Base-by-base conservation (phyloP, 306 rosid genomes). In the Inga leiocalycina region DNA sequence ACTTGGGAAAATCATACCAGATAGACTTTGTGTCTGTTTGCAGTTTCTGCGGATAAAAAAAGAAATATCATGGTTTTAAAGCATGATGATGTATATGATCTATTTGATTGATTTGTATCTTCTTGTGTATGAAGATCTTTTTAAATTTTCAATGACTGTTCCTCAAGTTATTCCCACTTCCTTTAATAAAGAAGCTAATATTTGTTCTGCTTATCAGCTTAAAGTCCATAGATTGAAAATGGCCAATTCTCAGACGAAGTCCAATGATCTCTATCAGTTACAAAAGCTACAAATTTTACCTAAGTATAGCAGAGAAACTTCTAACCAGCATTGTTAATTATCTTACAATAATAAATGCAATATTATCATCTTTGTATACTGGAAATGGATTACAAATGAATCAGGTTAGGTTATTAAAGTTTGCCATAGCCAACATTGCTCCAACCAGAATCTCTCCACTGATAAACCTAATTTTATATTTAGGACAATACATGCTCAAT, bases 71-170 rank as follows among this genome's bases (percentile, higher is more conserved):
- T 59, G 14, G 32, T 79, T 80, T 67, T 80, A 45, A 56, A 35
- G 76, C 46, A 80, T 77, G 71, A 80, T 52, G 49, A 46, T 45
- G 80, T 61, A 77, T n/a, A 76, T 72, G 64, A 44, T 76, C 52
- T 15, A 79, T 80, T 76, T 14, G 16, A 54, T 49, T 72, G 4
- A 15, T 76, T 65, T 76, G 61, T 52, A 51, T 64, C 11, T 22
- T 8, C 39, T 20, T 46, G 20, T 74, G 17, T 57, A 69, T 34
- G 65, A 20, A 35, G 2, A 30, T 67, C 16, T 54, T 54, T 49
- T n/a, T 44, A 3, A 22, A n/a, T 19, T 78, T 49, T 52, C 76
- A 68, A 46, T 34, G 30, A 15, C 22, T 51, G n/a, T 67, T 17
- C 48, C 49, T 24, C 80, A 66, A 4, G 49, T 61, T 66, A 57